Evolutionary conservation across 2,329 filamentous ascomycete species (phyloP), one percentile per base, ranked within the genome.

Genomic region (Xylaria sp.): DNA sequence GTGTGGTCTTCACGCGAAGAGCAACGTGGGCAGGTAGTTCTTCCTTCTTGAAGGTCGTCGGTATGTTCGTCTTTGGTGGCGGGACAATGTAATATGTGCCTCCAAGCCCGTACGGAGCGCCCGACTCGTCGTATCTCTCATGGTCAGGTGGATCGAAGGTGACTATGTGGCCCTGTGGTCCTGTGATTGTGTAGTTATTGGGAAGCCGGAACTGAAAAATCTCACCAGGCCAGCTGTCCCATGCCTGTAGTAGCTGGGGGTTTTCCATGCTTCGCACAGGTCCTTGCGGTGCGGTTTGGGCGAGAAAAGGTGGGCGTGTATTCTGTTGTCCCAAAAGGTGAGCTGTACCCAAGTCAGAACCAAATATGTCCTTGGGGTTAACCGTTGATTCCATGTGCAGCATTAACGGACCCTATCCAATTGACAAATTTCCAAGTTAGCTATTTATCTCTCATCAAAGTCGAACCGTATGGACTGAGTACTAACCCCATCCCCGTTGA

Each of bases 171-270:
- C 58, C 58, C 3, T 15, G 28, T 3, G 61, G 61, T 17, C 58
- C 61, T 1, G 54, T 3, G 19, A 64, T 21, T 1, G 42, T 54
- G 28, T 64, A 61, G 3, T 23, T 23, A 45, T 2, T n/a, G 28
- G 47, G 57, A n/a, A 64, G 17, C 9, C 61, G 57, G n/a, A 64
- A 61, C n/a, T 64, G 57, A 14, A 64, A 61, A 23, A 64, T 31
- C 3, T 57, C 47, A 28, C 53, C 57, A 11, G 47, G 28, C 57
- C 61, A 64, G 11, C 5, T 11, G 5, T 38, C 21, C 58, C 57
- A 57, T 3, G 7, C 15, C 19, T 54, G 23, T 9, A 33, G 28
- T 33, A 64, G 42, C 19, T 43, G 17, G 15, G 35, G 53, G 28
- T 58, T 54, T 14, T 7, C n/a, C 7, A 58, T 15, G 7, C 33